Evolutionary conservation across 2,329 filamentous ascomycete genomes (phyloP), one percentile per base, ranked within the genome.

Genomic region (Aspergillus felis): DNA sequence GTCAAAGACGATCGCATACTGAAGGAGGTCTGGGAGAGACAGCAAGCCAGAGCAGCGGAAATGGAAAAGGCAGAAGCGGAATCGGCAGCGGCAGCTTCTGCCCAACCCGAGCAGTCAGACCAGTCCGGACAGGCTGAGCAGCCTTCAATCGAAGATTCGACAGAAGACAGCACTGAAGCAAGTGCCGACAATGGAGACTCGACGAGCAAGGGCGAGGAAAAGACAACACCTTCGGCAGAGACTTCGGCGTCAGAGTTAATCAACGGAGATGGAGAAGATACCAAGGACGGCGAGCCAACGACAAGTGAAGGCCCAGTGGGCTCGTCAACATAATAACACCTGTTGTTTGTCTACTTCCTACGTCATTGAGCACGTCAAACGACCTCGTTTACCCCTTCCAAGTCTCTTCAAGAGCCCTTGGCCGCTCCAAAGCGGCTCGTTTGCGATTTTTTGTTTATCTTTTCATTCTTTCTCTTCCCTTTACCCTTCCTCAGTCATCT

Each of bases 1-100:
- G 84, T 87, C 38, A 96, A 93, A 72, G 94, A 99, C 68, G 94
- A 97, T 59, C 83, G 85, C 65, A 91, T 92, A 58, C 82, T 92
- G 57, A 88, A 85, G 66, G 92, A 97, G 73, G 90, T 84, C 27
- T 82, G 78, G 69, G 83, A 86, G 61, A 74, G 79, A 29, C 76
- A 82, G 65, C 78, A 81, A 59, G 79, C 77, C 50, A 71, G 81
- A 58, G 78, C 78, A 57, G 78, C 78, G 1, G 83, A 83, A 61
- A 78, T 80, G 64, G 77, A 76, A 48, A 73, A 72, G 49, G 64
- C 61, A 22, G 67, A 66, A 51, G 68, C 69, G 22, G 65, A 68
- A 56, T 63, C 62, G 22, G 69, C 65, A 2, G 69, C 69, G 52
- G 66, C 69, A 42, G 65, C 65, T 0, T 57, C 60, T 44, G 55